Evolutionary conservation across 1,139 yeast genomes (phyloP).

Genomic region (Protomyces lactucae-debilis): DNA sequence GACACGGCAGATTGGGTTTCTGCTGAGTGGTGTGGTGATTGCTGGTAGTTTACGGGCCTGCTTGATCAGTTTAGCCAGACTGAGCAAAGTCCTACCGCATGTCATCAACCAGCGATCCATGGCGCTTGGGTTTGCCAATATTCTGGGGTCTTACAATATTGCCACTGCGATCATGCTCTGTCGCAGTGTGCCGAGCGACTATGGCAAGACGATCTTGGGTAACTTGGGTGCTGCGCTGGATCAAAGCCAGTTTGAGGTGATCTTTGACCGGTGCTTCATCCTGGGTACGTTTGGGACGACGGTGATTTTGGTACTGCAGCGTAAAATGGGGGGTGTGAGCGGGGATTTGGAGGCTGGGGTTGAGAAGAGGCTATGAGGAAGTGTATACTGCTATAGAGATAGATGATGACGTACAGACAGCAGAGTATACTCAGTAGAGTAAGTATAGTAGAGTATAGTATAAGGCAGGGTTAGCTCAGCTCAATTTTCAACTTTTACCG

Average conservation of each 20-base stretch:
- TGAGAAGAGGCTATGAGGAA: constrained; percentile 30
- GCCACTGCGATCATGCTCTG: constrained; percentile 75
- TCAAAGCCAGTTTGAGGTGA: constrained; percentile 60
- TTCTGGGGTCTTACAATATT: constrained; percentile 71
- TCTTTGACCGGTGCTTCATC: constrained; percentile 76
- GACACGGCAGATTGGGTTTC: constrained; percentile 59
- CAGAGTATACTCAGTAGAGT: too few relatives aligned
- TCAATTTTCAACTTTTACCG: too few relatives aligned
- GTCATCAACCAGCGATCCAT: constrained; percentile 30
- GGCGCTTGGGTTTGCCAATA: constrained; percentile 57
- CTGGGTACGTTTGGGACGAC: constrained; percentile 53
- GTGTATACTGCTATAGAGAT: neutral
- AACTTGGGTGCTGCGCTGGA: constrained; percentile 49
- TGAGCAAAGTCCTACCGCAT: constrained; percentile 37
- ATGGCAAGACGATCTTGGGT: constrained; percentile 53
- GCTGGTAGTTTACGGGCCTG: constrained; percentile 52
- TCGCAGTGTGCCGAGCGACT: constrained; percentile 61
- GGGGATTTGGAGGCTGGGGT: constrained; percentile 30
- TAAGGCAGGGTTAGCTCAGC: too few relatives aligned
- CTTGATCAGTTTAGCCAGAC: constrained; percentile 37
- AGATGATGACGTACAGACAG: too few relatives aligned
- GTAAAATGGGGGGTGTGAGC: constrained; percentile 26
- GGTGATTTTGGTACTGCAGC: constrained; percentile 41
- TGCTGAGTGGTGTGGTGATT: constrained; percentile 62
- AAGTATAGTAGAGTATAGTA: too few relatives aligned